A percentile compares a stretch with the other conserved stretches of the same genome.
phyloP scores from a whole-genome alignment of 2,329 filamentous ascomycete genomes.

The Aspergillus caelatus region DNA sequence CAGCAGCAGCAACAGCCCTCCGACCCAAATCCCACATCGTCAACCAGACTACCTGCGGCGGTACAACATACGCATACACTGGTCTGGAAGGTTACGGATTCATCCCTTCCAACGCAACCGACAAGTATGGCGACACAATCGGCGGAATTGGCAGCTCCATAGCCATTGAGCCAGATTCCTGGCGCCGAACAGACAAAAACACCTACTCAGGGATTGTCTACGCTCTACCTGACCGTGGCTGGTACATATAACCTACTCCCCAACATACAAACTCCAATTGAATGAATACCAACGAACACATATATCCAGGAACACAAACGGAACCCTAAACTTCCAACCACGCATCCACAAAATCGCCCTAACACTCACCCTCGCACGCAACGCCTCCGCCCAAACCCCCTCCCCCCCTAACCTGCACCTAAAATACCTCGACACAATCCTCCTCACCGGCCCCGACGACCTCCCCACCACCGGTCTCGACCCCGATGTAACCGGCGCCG shows the following conservation, averaged over 20 bases:
- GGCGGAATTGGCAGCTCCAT: slow-evolving; percentile 68
- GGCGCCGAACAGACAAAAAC: slow-evolving; percentile 56
- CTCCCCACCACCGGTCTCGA: slow-evolving; percentile 67
- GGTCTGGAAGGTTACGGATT: slow-evolving; percentile 69
- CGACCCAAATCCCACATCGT: slow-evolving; percentile 29
- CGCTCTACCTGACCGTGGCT: slow-evolving; percentile 68
- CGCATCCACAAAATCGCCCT: slow-evolving; percentile 70
- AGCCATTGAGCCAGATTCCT: slow-evolving; percentile 62
- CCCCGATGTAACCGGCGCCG: slow-evolving; percentile 56
- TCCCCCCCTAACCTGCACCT: slow-evolving; percentile 64
- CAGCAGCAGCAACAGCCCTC: slow-evolving; percentile 20
- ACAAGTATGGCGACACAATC: slow-evolving; percentile 71
- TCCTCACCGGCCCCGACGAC: slow-evolving; percentile 65
- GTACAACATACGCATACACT: slow-evolving; percentile 66
- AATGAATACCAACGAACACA: not conserved
- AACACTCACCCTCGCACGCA: slow-evolving; percentile 56
- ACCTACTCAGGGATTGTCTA: slow-evolving; percentile 66
- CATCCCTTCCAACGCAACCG: slow-evolving; percentile 59
- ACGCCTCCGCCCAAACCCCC: slow-evolving; percentile 56
- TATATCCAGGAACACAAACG: slow-evolving; percentile 64
- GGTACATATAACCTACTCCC: slow-evolving; percentile 44
- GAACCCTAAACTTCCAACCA: slow-evolving; percentile 68
- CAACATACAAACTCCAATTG: not conserved
- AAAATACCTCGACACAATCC: slow-evolving; percentile 65
- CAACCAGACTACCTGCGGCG: slow-evolving; percentile 60